These are phyloP conservation scores for Lachancea lanzarotensis DNA, from an alignment of 805 yeast genomes.

Conservation along the genomic window DNA sequence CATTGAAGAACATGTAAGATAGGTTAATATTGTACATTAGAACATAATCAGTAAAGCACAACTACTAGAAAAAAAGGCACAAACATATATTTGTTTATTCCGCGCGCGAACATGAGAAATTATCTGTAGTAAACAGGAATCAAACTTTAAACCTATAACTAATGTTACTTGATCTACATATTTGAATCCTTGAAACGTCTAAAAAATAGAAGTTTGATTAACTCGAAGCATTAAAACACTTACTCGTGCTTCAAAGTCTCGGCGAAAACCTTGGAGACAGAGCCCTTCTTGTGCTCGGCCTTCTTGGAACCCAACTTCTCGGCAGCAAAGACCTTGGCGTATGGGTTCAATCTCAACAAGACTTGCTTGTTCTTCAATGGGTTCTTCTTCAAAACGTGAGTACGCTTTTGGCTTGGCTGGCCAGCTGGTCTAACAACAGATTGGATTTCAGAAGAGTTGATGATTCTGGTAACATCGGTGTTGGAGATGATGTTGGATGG, in stretches of 20 bases:
- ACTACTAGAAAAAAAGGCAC: too few species aligned
- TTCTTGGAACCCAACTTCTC: slow-evolving; percentile 83
- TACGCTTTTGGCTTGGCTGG: slow-evolving; percentile 86
- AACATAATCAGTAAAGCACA: not conserved
- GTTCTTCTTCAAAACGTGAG: slow-evolving; percentile 97
- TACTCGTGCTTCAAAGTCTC: slow-evolving; percentile 61
- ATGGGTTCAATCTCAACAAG: slow-evolving; percentile 97
- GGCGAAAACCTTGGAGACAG: slow-evolving; percentile 67
- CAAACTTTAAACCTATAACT: not conserved
- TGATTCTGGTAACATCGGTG: slow-evolving; percentile 94
- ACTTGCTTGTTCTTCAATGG: slow-evolving; percentile 99
- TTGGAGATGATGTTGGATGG: slow-evolving; percentile 92
- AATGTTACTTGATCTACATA: not conserved
- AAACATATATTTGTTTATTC: too few species aligned
- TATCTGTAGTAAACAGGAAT: not conserved
- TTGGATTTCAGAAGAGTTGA: slow-evolving; percentile 99
- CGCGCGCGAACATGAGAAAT: not conserved
- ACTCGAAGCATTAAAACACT: slow-evolving; percentile 15
- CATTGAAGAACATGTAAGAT: slow-evolving; percentile 37
- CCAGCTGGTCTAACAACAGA: slow-evolving; percentile 96
- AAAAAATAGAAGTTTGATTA: not conserved
- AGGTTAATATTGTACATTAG: slow-evolving; percentile 4
- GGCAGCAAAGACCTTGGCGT: slow-evolving; percentile 94
- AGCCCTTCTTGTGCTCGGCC: slow-evolving; percentile 58
- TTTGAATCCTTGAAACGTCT: not conserved